Evolutionary conservation across 1,139 yeast species (phyloP).

Genomic region (Suhomyces coccinellae): DNA sequence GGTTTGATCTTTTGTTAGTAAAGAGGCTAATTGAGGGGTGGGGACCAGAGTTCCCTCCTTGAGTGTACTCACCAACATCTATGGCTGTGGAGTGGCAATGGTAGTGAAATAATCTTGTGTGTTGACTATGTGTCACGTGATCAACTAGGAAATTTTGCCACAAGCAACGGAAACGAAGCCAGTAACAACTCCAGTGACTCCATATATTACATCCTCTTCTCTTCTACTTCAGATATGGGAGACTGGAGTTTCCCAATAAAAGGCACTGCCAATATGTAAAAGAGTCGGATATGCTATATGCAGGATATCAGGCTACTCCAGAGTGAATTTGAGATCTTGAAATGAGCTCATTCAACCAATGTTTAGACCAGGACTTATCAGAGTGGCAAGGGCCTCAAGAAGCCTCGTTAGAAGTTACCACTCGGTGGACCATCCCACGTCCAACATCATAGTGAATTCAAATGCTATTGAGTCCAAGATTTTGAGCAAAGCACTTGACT

Average conservation of each 20-base stretch:
- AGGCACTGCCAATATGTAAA: too few species aligned
- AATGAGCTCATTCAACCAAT: neutral
- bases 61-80: constrained; percentile 8
- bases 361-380: constrained; percentile 8
- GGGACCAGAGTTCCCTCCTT: too few species aligned
- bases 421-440: constrained; percentile 36
- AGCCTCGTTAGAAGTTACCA: constrained; percentile 25
- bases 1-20: constrained; percentile 50
- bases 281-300: neutral
- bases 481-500: constrained; percentile 38
- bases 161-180: too few species aligned
- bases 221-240: too few species aligned
- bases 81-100: neutral
- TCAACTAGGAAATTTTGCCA: too few species aligned
- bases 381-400: constrained; percentile 2
- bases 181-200: too few species aligned
- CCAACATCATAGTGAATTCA: constrained; percentile 34
- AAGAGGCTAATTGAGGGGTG: too few species aligned
- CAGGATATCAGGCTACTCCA: constrained; percentile 2
- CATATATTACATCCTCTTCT: too few species aligned
- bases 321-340: neutral
- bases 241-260: too few species aligned
- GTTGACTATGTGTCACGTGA: too few species aligned
- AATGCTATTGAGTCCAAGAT: constrained; percentile 35
- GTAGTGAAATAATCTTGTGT: too few species aligned